Evolutionary conservation across 2,329 filamentous ascomycete species (phyloP), one percentile per base, ranked within the genome.

Genomic region (Geosmithia morbida): DNA sequence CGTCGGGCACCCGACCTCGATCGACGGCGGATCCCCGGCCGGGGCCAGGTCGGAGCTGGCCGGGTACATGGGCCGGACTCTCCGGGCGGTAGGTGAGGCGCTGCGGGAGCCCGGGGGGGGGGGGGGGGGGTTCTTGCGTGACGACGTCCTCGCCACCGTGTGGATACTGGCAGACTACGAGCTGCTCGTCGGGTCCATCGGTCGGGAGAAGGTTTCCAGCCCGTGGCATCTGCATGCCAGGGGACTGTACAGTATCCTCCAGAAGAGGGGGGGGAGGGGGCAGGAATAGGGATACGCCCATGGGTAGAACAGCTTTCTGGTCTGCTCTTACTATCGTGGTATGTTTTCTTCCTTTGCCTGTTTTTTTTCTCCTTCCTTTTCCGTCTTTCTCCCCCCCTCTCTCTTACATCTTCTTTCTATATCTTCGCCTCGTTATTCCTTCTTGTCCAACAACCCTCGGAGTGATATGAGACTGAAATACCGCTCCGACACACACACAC

Each of bases 121-220:
- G n/a, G n/a, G n/a, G n/a, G n/a, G n/a, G n/a, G n/a, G n/a, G n/a
- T n/a, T 58, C 4, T 30, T 57, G 41, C 50, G 65, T 48, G 56
- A 64, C 19, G 61, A 67, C 47, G 57, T 66, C 18, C 59, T 67
- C 16, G 61, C 61, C 16, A 63, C 65, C 2, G 61, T 67, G 2
- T 67, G 65, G 65, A 57, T 67, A 33, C 53, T 67, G 18, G 51
- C 62, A 41, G 66, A 64, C 49, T 66, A 67, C 44, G 65, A 67
- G 57, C 19, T 48, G 14, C 56, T 67, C 11, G 56, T 66, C 46
- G 65, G 65, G n/a, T 64, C 64, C 1, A 50, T 67, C 8, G 52
- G 52, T 20, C 52, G 53, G 2, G 46, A 48, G 19, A 52, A 57
- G 19, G 49, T 52, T 2, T 40, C 54, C 33, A 63, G 58, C 33